Evolutionary conservation across 164 flowering plant genomes (phyloP), one percentile per base, ranked within the genome.

Genomic region (Litsea cubeba): DNA sequence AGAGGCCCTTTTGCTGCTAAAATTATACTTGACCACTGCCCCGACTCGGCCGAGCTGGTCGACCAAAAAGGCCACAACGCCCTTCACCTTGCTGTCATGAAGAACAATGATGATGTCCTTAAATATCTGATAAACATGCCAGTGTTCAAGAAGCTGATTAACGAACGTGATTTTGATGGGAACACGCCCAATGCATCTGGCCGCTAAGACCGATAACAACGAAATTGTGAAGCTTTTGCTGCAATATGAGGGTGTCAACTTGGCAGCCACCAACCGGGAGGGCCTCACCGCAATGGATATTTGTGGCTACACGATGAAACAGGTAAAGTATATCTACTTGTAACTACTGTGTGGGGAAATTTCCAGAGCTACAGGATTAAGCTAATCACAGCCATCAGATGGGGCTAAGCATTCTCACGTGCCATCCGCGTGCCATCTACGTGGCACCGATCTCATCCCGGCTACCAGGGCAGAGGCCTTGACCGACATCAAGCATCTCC

Each of bases 181-280:
- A 79, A 79, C 70, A 79, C 81, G 2, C 78, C 78, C 81, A n/a
- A 40, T 79, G 70, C 81, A 75, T 65, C 54, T 76, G 70, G 78
- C 78, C 23, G 69, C 70, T 12, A 72, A 72, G 26, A 30, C 35
- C 35, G 3, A 32, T 32, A 32, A 32, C 35, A 32, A 32, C 0
- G 35, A 32, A 32, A 32, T 32, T 32, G 35, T 32, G 35, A 32
- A 32, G 35, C 35, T 32, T 32, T 32, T 32, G 35, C 0, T 32
- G 35, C 35, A 0, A 32, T 32, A 32, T 17, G 51, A 40, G 22
- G 73, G 58, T 0, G 5, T 75, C 4, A 49, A 69, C 66, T 26
- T 72, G 70, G 35, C 28, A 2, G 49, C 67, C 12, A 58, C 46
- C 40, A 76, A 79, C 30, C 40, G 57, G 14, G 63, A 72, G n/a